Evolutionary conservation across 148 eudicot genomes (phyloP), one percentile per base, ranked within the genome.

Genomic region (Beta vulgaris): DNA sequence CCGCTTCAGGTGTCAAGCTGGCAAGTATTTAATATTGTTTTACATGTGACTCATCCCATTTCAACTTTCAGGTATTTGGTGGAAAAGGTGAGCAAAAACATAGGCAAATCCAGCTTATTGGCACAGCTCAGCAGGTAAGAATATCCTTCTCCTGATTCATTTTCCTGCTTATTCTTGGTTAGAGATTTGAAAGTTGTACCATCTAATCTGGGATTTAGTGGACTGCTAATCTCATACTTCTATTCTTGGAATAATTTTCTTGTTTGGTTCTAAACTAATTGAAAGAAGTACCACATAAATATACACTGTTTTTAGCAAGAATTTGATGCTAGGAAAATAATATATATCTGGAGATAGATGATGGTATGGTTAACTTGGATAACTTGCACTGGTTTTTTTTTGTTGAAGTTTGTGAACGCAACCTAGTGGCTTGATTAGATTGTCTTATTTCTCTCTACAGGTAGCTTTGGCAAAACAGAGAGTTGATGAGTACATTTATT

Each of bases 391-490:
- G 19, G 1, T 1, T 13, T 49, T 3, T 49, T 49, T 49, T 18
- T 25, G 23, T 49, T 39, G 26, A 7, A 16, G 59, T 46, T 48
- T 32, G 46, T 46, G 12, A 18, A 1, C 7, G 29, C 16, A 39
- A 3, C 63, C 14, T 73, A 35, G 51, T 74, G 66, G 55, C 19
- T 14, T 28, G 57, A n/a, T 32, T 73, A 28, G 19, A 34, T 51
- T 53, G 28, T 61, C 46, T 67, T 40, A 35, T 19, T 14, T 70
- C 14, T 26, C 58, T 65, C 32, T 78, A 65, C 87, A 93, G 97
- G 94, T 93, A 42, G 91, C 92, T 77, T 78, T 93, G 82, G 98
- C 98, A 26, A 93, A 87, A 77, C 98, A 93, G 77, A 89, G 92
- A 78, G 86, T 93, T 44, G 98, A 93, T 76, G 97, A 93, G 57